Conservation (phyloP, 2,329 filamentous ascomycete genomes). For the Ceratocystiopsis minuta region DNA sequence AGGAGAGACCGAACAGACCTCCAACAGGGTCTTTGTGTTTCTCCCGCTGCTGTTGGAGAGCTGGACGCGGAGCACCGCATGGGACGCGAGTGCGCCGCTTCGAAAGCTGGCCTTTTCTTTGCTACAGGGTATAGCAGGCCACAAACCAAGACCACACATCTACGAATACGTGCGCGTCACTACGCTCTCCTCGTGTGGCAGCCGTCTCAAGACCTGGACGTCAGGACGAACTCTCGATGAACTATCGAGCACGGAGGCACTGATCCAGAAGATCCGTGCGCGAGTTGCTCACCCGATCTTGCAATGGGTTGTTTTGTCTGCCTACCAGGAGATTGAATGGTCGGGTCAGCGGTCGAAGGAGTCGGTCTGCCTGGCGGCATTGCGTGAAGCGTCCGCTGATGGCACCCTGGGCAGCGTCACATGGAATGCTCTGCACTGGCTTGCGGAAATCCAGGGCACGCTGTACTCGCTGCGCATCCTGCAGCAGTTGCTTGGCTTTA, state of each 20-base stretch:
- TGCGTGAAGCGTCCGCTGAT: slow-evolving; percentile 11
- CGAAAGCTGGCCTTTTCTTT: no score
- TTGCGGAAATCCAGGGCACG: slow-evolving; percentile 40
- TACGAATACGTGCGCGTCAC: no score
- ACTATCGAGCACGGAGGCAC: background rate
- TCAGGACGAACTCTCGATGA: no score
- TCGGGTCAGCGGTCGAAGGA: slow-evolving; percentile 15
- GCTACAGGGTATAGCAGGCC: slow-evolving; percentile 8
- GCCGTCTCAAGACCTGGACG: no score
- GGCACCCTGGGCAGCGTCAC: slow-evolving; percentile 17
- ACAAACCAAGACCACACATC: background rate
- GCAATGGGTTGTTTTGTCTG: slow-evolving; percentile 18
- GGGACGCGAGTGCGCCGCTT: no score
- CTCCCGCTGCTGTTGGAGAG: no score
- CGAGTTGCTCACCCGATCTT: slow-evolving; percentile 3
- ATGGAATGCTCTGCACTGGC: slow-evolving; percentile 44
- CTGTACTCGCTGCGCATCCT: slow-evolving; percentile 44
- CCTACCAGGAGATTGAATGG: slow-evolving; percentile 19
- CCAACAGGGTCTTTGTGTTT: no score
- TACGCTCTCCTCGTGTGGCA: no score
- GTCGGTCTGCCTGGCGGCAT: slow-evolving; percentile 15
- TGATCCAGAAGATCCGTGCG: background rate
- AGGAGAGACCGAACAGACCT: no score
- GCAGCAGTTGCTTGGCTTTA: slow-evolving; percentile 27
- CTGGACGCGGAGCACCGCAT: no score